Conservation (phyloP, 169 alveolate species). For the Plasmodium yoelii region DNA sequence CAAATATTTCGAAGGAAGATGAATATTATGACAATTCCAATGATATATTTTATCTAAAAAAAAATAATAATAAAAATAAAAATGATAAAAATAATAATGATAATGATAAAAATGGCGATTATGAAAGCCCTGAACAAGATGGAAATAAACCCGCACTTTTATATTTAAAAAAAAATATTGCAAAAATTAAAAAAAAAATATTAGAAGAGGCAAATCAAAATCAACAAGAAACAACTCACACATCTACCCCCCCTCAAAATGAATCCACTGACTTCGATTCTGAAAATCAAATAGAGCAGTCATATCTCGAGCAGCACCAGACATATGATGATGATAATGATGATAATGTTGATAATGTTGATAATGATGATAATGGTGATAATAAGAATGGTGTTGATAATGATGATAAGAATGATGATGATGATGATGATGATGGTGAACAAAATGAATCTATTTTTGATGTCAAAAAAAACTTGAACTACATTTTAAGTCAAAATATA, state of each 20-base stretch:
- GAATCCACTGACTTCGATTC: no score
- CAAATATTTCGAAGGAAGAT: not conserved
- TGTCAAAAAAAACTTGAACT: constrained; percentile 23
- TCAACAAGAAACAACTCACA: not conserved
- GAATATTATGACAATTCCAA: not conserved
- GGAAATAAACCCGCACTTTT: constrained; percentile 21
- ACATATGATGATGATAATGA: not conserved
- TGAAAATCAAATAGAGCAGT: no score
- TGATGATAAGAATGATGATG: not conserved
- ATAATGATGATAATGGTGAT: not conserved
- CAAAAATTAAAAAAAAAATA: constrained; percentile 10
- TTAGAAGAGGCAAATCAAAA: constrained; percentile 1
- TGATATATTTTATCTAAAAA: constrained; percentile 11
- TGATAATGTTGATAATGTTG: not conserved
- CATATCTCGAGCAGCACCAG: not conserved
- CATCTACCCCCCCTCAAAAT: no score
- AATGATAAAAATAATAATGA: no score
- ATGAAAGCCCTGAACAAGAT: not conserved
- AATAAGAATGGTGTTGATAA: not conserved
- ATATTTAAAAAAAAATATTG: constrained; percentile 43
- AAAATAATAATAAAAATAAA: constrained; percentile 8
- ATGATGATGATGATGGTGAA: not conserved
- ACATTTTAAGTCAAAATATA: constrained; percentile 46
- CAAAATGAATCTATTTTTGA: constrained; percentile 19
- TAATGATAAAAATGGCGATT: not conserved